Evolutionary conservation across 2,329 filamentous ascomycete species (phyloP).

Genomic region (Fusarium sp.): DNA sequence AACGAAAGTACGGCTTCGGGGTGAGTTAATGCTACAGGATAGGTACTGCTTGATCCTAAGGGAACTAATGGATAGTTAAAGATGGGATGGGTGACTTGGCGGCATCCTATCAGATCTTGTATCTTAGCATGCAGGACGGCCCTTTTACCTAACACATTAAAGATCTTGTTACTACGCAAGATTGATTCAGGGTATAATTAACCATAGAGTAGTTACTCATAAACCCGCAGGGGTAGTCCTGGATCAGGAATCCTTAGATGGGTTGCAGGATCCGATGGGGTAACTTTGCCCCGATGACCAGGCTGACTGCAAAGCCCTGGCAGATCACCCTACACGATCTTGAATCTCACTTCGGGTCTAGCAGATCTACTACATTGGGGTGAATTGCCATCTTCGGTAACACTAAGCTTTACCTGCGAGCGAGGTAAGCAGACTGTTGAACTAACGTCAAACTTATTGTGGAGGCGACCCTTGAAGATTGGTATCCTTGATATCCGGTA

Average conservation of each 20-base stretch:
- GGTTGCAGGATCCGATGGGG: neutral
- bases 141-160: neutral
- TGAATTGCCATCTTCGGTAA: neutral
- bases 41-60: accelerated
- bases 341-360: too few relatives aligned
- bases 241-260: neutral
- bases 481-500: too few relatives aligned
- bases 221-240: accelerated
- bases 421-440: too few relatives aligned
- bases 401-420: neutral
- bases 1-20: neutral
- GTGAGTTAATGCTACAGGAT: too few relatives aligned
- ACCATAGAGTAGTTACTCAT: accelerated
- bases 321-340: neutral
- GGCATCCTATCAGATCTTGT: neutral
- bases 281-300: neutral
- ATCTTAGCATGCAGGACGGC: neutral
- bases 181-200: neutral
- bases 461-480: too few relatives aligned
- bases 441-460: too few relatives aligned
- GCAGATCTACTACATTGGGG: too few relatives aligned
- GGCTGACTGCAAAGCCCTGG: neutral
- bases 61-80: neutral
- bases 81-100: neutral
- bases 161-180: too few relatives aligned